phyloP scores from a whole-genome alignment of 192 early-diverging fungal species.

The Coemansia sp. region DNA sequence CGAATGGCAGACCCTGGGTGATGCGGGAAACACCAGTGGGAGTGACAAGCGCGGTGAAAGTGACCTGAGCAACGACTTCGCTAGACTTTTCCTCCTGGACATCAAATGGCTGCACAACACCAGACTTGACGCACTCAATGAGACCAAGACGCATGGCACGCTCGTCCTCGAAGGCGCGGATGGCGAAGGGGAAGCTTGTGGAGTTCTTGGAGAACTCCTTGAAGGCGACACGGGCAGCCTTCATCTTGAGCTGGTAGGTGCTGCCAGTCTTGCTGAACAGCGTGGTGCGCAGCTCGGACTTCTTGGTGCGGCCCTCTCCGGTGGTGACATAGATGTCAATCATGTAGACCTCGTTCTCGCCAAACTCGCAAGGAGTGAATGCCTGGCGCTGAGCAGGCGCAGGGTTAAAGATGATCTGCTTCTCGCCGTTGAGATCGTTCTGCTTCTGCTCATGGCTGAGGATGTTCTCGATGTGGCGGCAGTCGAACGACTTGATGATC shows the following conservation, averaged over 20 bases:
- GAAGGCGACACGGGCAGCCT: constrained; percentile 72
- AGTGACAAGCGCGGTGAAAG: constrained; percentile 88
- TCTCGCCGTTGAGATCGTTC: constrained; percentile 87
- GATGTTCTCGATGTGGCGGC: constrained; percentile 91
- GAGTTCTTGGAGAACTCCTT: constrained; percentile 75
- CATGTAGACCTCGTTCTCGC: constrained; percentile 81
- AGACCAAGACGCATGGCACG: constrained; percentile 91
- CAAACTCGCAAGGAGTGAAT: constrained; percentile 67
- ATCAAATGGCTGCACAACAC: constrained; percentile 77
- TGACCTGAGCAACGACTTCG: constrained; percentile 85
- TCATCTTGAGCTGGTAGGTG: constrained; percentile 85
- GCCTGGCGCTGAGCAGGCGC: constrained; percentile 71
- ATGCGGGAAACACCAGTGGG: constrained; percentile 85
- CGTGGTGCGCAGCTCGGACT: constrained; percentile 74
- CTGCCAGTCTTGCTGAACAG: constrained; percentile 86
- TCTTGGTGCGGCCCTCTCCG: constrained; percentile 83
- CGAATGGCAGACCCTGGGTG: constrained; percentile 70
- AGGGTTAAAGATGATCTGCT: constrained; percentile 92
- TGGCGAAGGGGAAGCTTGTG: constrained; percentile 85
- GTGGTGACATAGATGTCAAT: constrained; percentile 87
- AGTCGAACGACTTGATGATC: constrained; percentile 76
- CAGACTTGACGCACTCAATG: constrained; percentile 82
- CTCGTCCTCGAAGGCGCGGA: constrained; percentile 85
- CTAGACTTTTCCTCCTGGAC: constrained; percentile 80
- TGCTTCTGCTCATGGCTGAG: constrained; percentile 83